phyloP scores from a whole-genome alignment of 1,139 yeast species.

The Barnettozyma hawaiiensis region DNA sequence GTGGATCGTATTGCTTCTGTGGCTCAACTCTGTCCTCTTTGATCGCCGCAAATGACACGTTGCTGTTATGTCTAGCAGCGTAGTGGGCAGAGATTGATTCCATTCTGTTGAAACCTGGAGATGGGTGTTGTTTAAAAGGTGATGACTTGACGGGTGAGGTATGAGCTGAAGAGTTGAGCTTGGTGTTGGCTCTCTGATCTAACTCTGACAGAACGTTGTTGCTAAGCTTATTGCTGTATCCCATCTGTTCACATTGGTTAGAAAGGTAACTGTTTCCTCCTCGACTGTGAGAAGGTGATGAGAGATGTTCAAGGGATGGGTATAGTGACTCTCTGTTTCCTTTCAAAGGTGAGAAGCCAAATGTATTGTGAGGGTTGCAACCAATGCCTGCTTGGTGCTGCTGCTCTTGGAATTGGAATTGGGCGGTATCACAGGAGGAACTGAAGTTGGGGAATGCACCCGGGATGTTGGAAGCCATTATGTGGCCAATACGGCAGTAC shows the following conservation, averaged over 20 bases:
- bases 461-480: constrained; percentile 13
- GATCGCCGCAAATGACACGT: neutral
- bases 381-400: constrained; percentile 6
- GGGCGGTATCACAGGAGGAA: neutral
- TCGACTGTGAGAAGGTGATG: constrained; percentile 1
- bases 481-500: neutral
- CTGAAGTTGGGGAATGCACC: constrained; percentile 15
- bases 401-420: constrained; percentile 8
- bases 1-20: constrained; percentile 22
- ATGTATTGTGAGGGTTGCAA: constrained; percentile 15
- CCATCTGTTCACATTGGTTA: constrained; percentile 17
- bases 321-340: constrained; percentile 14
- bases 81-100: constrained; percentile 31
- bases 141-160: constrained; percentile 5
- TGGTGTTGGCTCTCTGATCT: constrained; percentile 28
- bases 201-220: constrained; percentile 29
- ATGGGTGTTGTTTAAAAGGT: constrained; percentile 14
- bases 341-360: constrained; percentile 17
- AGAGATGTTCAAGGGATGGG: constrained; percentile 17
- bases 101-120: constrained; percentile 27
- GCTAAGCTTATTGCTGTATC: constrained; percentile 28
- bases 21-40: constrained; percentile 18
- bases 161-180: constrained; percentile 6
- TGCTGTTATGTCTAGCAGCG: constrained; percentile 21
- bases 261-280: constrained; percentile 2